A percentile compares a stretch with the other conserved stretches of the same genome.
phyloP scores from a whole-genome alignment of 2,329 filamentous ascomycete genomes.

The Coleophoma cylindrospora region DNA sequence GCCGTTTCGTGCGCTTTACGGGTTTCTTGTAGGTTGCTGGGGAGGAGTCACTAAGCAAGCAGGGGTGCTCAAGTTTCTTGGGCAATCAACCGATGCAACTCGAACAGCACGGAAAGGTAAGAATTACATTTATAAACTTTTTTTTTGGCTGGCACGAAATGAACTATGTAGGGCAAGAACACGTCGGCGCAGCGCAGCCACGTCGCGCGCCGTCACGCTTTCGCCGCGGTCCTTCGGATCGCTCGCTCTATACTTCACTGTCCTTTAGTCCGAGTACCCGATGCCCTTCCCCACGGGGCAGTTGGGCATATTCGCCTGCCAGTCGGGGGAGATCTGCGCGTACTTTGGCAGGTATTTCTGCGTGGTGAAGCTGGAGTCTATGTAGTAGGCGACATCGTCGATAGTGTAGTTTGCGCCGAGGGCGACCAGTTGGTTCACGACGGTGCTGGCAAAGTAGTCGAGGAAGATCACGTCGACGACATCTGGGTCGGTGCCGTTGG shows the following conservation, averaged over 20 bases:
- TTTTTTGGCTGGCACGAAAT: too few species aligned
- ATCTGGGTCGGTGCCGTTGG: slow-evolving; percentile 46
- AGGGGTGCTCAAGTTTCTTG: too few species aligned
- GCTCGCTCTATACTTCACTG: too few species aligned
- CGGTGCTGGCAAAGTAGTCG: slow-evolving; percentile 79
- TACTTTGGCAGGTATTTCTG: slow-evolving; percentile 28
- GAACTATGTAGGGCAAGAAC: background rate
- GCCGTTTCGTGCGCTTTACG: too few species aligned
- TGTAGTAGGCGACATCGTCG: slow-evolving; percentile 24
- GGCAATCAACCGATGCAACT: too few species aligned
- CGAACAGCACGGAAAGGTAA: too few species aligned
- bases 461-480: slow-evolving; percentile 84
- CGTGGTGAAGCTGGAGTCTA: slow-evolving; percentile 21
- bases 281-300: slow-evolving; percentile 21
- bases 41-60: too few species aligned
- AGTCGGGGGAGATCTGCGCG: slow-evolving; percentile 18
- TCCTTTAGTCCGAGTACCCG: slow-evolving; percentile 7
- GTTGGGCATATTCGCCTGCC: slow-evolving; percentile 21
- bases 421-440: slow-evolving; percentile 64
- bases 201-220: too few species aligned
- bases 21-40: too few species aligned
- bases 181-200: too few species aligned
- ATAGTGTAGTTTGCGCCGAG: slow-evolving; percentile 25
- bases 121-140: background rate
- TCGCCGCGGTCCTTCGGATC: too few species aligned